Evolutionary conservation across 1,284 basidiomycete genomes (phyloP).

Genomic region (Rhodofomes roseus): DNA sequence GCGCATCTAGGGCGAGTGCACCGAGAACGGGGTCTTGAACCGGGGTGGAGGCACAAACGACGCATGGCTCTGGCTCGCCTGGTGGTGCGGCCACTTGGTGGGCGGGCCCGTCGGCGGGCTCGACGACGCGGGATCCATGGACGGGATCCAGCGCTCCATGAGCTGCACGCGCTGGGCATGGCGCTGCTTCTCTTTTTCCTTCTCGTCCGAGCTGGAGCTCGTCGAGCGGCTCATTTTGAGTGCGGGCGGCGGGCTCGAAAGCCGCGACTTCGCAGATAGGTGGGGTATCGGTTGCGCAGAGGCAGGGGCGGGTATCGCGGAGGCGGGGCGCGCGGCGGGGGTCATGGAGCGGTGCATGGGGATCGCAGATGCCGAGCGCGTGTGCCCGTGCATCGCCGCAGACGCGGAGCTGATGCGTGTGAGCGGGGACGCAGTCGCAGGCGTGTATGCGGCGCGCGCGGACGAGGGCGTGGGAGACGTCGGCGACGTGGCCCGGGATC

Average conservation of each 20-base stretch:
- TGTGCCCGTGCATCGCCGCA: slow-evolving; percentile 12
- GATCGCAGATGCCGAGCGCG: slow-evolving; percentile 20
- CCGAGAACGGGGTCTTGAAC: slow-evolving; percentile 29
- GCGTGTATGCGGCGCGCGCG: slow-evolving; percentile 19
- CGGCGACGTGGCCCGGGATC: slow-evolving; percentile 29
- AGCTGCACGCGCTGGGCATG: slow-evolving; percentile 26
- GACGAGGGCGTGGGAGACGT: slow-evolving; percentile 24
- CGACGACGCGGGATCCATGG: slow-evolving; percentile 20
- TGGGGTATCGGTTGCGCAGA: slow-evolving; percentile 15
- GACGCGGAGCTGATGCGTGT: slow-evolving; percentile 23
- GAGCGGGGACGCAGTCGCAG: slow-evolving; percentile 24
- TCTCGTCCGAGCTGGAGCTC: slow-evolving; percentile 30
- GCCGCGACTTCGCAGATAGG: slow-evolving; percentile 18
- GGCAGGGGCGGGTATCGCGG: slow-evolving; percentile 23
- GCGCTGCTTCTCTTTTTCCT: slow-evolving; percentile 26
- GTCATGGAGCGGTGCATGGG: slow-evolving; percentile 24
- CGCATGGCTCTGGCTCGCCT: slow-evolving; percentile 16
- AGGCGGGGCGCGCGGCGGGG: slow-evolving; percentile 24
- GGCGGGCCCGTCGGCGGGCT: slow-evolving; percentile 25
- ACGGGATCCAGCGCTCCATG: slow-evolving; percentile 31
- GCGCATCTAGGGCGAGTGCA: slow-evolving; percentile 20
- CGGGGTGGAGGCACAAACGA: slow-evolving; percentile 20
- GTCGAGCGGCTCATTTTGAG: slow-evolving; percentile 29
- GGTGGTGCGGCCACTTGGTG: slow-evolving; percentile 13
- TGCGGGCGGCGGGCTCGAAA: slow-evolving; percentile 27